A percentile compares a stretch with the other conserved stretches of the same genome.
Conservation (phyloP, 768 basidiomycete genomes). For the Crepidotus variabilis region DNA sequence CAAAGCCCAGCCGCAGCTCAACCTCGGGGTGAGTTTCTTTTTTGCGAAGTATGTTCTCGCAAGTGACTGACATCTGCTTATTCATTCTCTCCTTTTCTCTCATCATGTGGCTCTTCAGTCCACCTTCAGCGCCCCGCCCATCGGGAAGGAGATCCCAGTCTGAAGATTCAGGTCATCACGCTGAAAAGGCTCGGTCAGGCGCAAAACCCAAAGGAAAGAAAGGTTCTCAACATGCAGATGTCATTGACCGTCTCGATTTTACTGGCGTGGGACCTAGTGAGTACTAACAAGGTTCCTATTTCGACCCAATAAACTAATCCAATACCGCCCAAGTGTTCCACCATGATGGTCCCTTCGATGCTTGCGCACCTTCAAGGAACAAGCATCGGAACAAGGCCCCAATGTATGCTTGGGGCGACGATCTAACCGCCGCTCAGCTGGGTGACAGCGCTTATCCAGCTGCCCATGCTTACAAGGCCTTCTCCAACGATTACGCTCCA, state of each 20-base stretch:
- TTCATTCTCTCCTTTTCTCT: conserved; percentile 14
- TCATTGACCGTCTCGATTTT: conserved; percentile 86
- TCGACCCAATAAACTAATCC: conserved; percentile 17
- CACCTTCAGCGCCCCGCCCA: conserved; percentile 24
- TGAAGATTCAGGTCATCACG: conserved; percentile 36
- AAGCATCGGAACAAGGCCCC: conserved; percentile 75
- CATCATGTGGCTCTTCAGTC: conserved; percentile 13
- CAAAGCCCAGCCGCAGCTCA: conserved; percentile 55
- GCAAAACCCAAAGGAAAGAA: conserved; percentile 57
- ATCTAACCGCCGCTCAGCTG: conserved; percentile 31
- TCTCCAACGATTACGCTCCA: conserved; percentile 49
- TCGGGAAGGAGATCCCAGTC: conserved; percentile 41
- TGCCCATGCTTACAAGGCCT: conserved; percentile 40
- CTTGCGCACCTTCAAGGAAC: conserved; percentile 88
- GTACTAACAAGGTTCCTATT: conserved; percentile 20
- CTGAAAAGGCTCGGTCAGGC: conserved; percentile 33
- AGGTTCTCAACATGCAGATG: conserved; percentile 79
- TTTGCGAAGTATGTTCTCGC: conserved; percentile 5
- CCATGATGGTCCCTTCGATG: conserved; percentile 90
- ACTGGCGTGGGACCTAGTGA: conserved; percentile 81
- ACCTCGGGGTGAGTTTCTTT: conserved; percentile 44
- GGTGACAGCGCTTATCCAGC: conserved; percentile 52
- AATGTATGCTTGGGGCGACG: conserved; percentile 73
- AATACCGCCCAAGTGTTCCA: conserved; percentile 65
- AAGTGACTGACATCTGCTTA: conserved; percentile 7